phyloP scores from a whole-genome alignment of 2,329 filamentous ascomycete genomes.

The Calonectria ilicicola region DNA sequence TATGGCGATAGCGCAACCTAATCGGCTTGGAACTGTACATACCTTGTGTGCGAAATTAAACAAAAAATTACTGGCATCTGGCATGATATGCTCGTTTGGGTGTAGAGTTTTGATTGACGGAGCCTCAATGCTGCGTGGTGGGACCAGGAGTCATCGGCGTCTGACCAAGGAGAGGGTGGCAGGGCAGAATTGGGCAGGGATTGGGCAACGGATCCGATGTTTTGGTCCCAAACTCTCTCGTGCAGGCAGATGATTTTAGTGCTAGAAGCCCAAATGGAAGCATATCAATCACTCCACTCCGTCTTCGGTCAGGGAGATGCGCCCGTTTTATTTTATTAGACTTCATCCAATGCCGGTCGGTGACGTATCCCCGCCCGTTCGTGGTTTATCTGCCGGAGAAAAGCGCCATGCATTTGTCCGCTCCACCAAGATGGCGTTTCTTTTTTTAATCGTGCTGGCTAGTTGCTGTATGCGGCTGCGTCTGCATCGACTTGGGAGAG shows the following conservation, averaged over 20 bases:
- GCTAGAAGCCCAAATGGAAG: conserved; percentile 21
- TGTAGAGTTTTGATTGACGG: conserved; percentile 3
- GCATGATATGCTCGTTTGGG: background rate
- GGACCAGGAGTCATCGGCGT: conserved; percentile 9
- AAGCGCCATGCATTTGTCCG: conserved; percentile 20
- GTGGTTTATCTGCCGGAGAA: conserved; percentile 16
- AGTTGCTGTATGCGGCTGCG: background rate
- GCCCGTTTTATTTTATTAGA: conserved; percentile 17
- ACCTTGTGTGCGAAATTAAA: conserved; percentile 24
- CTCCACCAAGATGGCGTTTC: background rate
- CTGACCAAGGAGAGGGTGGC: background rate
- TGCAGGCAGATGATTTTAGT: conserved; percentile 6
- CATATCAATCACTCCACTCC: conserved; percentile 13
- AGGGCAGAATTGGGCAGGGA: background rate
- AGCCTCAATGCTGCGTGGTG: conserved; percentile 11
- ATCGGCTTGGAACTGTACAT: conserved; percentile 33
- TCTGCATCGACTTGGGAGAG: background rate
- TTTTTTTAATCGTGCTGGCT: background rate
- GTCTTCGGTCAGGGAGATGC: background rate
- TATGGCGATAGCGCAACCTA: conserved; percentile 26
- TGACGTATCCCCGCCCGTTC: conserved; percentile 23
- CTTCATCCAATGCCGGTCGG: conserved; percentile 16
- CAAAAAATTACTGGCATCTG: background rate
- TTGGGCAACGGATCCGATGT: background rate
- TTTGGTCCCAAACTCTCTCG: background rate